phyloP scores from a whole-genome alignment of 208 protist species.

The Trypanosoma scelopori region DNA sequence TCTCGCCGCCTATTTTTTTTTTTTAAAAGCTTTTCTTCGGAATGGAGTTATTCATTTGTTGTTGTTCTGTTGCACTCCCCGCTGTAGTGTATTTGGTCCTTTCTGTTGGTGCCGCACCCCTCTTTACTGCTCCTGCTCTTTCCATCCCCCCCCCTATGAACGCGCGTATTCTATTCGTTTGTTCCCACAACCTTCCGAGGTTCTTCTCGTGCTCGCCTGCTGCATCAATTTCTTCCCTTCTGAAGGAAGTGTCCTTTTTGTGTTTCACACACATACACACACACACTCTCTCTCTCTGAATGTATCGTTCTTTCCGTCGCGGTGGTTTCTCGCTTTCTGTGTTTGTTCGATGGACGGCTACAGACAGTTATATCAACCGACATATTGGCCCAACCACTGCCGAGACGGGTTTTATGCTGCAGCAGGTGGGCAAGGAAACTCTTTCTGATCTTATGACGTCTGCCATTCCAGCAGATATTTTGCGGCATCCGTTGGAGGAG shows the following conservation, averaged over 20 bases:
- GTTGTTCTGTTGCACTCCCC: too few relatives aligned
- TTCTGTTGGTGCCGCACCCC: too few relatives aligned
- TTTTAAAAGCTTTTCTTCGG: too few relatives aligned
- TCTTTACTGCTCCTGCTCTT: too few relatives aligned
- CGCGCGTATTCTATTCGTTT: neutral
- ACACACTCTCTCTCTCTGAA: conserved; percentile 4
- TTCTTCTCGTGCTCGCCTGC: too few relatives aligned
- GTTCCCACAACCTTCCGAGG: too few relatives aligned
- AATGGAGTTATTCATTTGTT: too few relatives aligned
- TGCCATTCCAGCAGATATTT: conserved; percentile 71
- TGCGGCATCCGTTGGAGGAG: conserved; percentile 48
- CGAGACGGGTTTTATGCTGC: conserved; percentile 91
- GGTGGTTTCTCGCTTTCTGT: neutral
- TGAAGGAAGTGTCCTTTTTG: neutral
- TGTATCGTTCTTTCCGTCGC: conserved; percentile 44
- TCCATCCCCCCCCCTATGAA: neutral
- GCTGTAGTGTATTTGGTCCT: too few relatives aligned
- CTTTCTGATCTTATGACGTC: conserved; percentile 81
- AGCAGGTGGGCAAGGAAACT: conserved; percentile 58
- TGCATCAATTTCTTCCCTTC: too few relatives aligned
- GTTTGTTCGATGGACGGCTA: conserved; percentile 47
- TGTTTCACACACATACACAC: conserved; percentile 1
- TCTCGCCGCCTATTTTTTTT: too few relatives aligned
- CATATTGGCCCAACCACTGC: conserved; percentile 87
- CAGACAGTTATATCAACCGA: conserved; percentile 88